Percentiles rank a stretch among this genome's conserved stretches.
Conservation (phyloP, 108 stramenopile genomes). For the Nannochloropsis salina region DNA sequence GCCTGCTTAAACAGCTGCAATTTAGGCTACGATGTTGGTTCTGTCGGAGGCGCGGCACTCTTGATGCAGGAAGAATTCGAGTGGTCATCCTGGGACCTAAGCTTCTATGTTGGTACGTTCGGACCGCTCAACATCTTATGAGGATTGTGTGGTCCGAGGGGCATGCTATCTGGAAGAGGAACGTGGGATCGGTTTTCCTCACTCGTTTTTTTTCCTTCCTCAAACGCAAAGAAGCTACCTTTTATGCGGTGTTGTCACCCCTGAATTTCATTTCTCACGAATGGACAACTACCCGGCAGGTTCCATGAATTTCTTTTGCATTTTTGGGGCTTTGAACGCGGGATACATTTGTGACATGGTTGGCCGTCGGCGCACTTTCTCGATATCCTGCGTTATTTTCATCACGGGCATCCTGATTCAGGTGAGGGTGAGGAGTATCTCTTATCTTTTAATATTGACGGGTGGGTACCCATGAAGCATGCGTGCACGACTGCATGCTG, state of each 20-base stretch:
- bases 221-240: too few relatives aligned
- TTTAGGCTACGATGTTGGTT: slow-evolving; percentile 32
- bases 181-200: too few relatives aligned
- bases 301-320: slow-evolving; percentile 40
- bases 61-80: background rate
- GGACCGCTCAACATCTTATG: too few relatives aligned
- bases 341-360: slow-evolving; percentile 40
- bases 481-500: too few relatives aligned
- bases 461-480: too few relatives aligned
- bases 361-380: slow-evolving; percentile 32
- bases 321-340: slow-evolving; percentile 38
- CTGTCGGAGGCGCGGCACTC: slow-evolving; percentile 2
- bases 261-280: too few relatives aligned
- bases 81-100: background rate
- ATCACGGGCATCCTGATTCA: slow-evolving; percentile 40
- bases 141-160: too few relatives aligned
- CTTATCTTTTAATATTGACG: too few relatives aligned
- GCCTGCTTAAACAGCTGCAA: slow-evolving; percentile 28
- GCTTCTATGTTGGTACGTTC: slow-evolving; percentile 11
- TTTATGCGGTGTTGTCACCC: too few relatives aligned
- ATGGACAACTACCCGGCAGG: background rate
- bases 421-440: background rate
- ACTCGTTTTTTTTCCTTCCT: too few relatives aligned
- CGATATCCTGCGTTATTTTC: slow-evolving; percentile 42
- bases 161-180: too few relatives aligned